Conservation (phyloP, 2,329 filamentous ascomycete species). For the Eurotiales sp. region DNA sequence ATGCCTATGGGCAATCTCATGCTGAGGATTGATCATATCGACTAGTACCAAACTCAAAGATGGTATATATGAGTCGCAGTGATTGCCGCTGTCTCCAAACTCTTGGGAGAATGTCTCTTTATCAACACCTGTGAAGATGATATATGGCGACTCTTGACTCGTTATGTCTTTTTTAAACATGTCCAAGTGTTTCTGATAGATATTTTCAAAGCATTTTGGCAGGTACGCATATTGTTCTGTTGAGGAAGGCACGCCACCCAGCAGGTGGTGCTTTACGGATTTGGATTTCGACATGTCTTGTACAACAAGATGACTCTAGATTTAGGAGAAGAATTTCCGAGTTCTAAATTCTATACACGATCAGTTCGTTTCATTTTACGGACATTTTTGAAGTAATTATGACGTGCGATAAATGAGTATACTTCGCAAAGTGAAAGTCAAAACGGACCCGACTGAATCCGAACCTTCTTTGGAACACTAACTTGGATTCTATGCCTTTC, state of each 20-base stretch:
- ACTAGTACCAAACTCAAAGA: not conserved
- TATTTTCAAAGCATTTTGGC: slow-evolving; percentile 2
- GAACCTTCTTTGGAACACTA: no score
- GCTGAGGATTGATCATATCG: slow-evolving; percentile 5
- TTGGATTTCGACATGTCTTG: not conserved
- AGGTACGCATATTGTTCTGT: slow-evolving; percentile 5
- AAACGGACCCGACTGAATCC: no score
- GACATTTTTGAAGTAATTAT: slow-evolving; percentile 1
- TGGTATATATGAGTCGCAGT: slow-evolving; percentile 6
- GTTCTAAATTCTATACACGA: not conserved
- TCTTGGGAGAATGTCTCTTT: slow-evolving; percentile 5
- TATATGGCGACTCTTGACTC: slow-evolving; percentile 4
- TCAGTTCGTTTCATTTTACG: not conserved
- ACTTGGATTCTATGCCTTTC: no score
- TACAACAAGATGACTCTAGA: not conserved
- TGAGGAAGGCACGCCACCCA: slow-evolving; percentile 1
- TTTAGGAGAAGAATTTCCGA: not conserved
- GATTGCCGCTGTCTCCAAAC: not conserved
- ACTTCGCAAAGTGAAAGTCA: not conserved
- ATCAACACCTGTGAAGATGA: slow-evolving; percentile 2
- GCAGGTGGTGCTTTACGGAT: slow-evolving; percentile 3
- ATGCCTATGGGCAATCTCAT: slow-evolving; percentile 3
- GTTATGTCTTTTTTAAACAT: not conserved
- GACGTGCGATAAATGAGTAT: not conserved
- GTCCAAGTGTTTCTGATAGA: not conserved